Conservation (phyloP, 2,329 filamentous ascomycete species). For the Cercospora nicotianae region DNA sequence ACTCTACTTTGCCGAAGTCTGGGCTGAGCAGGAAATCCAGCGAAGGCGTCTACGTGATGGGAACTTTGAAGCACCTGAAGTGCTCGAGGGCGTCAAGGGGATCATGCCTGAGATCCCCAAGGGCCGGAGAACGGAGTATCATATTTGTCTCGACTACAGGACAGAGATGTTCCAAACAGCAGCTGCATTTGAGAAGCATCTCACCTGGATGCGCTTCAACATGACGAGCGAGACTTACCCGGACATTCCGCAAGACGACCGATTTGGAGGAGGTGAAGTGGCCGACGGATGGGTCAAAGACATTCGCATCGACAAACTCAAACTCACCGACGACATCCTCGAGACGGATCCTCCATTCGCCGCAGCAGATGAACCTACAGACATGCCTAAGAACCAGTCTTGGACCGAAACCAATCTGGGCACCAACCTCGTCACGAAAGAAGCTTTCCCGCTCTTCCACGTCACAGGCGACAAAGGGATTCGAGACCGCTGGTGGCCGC, state of each 20-base stretch:
- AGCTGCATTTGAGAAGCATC: constrained; percentile 23
- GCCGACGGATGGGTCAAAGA: constrained; percentile 8
- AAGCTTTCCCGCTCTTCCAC: constrained; percentile 27
- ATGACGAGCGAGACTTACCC: constrained; percentile 15
- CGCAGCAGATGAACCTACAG: not conserved
- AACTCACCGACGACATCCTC: constrained; percentile 19
- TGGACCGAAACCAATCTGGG: constrained; percentile 28
- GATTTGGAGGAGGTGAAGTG: not conserved
- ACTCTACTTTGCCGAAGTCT: constrained; percentile 54
- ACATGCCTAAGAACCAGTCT: constrained; percentile 11
- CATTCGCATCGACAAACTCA: constrained; percentile 22
- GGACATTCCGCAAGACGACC: constrained; percentile 2
- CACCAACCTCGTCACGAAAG: constrained; percentile 25
- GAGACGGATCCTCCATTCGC: constrained; percentile 20
- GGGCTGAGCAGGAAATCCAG: constrained; percentile 54
- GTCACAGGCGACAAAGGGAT: constrained; percentile 28
- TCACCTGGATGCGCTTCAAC: constrained; percentile 31
- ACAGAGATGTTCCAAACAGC: constrained; percentile 30
- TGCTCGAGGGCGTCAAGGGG: constrained; percentile 9
- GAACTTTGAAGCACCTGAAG: constrained; percentile 9
- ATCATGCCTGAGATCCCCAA: constrained; percentile 22
- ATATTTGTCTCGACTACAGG: constrained; percentile 30
- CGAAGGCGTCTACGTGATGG: constrained; percentile 26
- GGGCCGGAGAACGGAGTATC: constrained; percentile 26
- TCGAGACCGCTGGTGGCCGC: constrained; percentile 28